These are phyloP conservation scores for Apiotrichum gracile DNA, from an alignment of 1,284 basidiomycete genomes.

Conservation along the genomic window DNA sequence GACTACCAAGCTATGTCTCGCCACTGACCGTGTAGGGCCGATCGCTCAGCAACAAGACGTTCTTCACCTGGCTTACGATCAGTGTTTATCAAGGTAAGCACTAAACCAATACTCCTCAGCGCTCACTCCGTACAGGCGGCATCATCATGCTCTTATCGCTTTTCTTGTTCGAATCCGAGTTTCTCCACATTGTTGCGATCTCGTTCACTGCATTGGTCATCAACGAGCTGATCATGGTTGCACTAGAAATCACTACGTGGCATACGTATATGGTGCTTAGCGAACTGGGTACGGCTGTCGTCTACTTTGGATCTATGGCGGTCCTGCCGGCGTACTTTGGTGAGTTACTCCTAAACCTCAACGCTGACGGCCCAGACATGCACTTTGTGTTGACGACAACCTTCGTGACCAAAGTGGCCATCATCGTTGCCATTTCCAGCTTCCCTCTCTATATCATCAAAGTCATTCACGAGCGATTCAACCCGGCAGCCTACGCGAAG, in stretches of 20 bases:
- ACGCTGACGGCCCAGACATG: constrained; percentile 58
- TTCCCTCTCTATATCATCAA: constrained; percentile 90
- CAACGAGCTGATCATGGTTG: constrained; percentile 99
- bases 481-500: constrained; percentile 93
- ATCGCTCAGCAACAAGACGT: constrained; percentile 89
- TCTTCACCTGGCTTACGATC: constrained; percentile 97
- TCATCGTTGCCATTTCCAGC: constrained; percentile 90
- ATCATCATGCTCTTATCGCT: constrained; percentile 98
- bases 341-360: constrained; percentile 46
- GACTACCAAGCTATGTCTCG: not conserved
- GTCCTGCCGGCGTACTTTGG: constrained; percentile 97
- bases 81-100: constrained; percentile 87
- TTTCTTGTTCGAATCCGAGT: constrained; percentile 93
- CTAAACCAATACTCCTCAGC: not conserved
- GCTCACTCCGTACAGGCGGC: constrained; percentile 57
- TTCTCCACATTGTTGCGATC: constrained; percentile 95
- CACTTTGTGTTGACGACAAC: constrained; percentile 80
- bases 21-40: constrained; percentile 83
- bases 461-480: constrained; percentile 73
- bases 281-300: constrained; percentile 77
- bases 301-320: constrained; percentile 87
- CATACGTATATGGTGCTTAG: constrained; percentile 94
- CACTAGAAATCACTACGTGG: constrained; percentile 95
- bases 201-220: constrained; percentile 94
- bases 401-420: constrained; percentile 92